Base-by-base conservation (phyloP, 2,329 filamentous ascomycete species). In the Diaporthe nobilis region DNA sequence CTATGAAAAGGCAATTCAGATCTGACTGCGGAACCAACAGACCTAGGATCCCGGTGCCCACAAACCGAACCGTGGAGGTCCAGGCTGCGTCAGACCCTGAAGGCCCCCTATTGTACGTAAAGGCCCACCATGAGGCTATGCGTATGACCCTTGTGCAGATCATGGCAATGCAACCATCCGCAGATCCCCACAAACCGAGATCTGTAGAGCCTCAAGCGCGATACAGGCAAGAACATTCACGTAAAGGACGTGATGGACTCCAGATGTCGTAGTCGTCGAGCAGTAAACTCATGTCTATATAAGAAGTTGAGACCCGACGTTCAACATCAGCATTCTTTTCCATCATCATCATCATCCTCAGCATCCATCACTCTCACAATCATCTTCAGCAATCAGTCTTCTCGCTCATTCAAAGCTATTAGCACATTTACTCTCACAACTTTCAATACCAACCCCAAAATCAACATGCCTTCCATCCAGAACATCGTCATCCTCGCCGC, bases 161-260 rank as follows among this genome's bases (percentile, higher is more conserved):
- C 60, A 44, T 65, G 60, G 60, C 60, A 47, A 65, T 65, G 60
- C 39, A 65, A 65, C 39, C 60, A 47, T 47, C 60, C 60, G 60
- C 22, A 47, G n/a, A 22, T 10, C 39, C 60, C 60, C 60, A 65
- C 60, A 47, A 65, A 44, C 60, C 60, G 60, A 65, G 15, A 44
- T 65, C 39, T 47, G 39, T 25, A 65, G 39, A 65, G 60, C 60
- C 39, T 65, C 60, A 47, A 28, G 4, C 25, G 13, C n/a, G 31
- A 20, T 17, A 47, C 39, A 44, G 13, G 12, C 8, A 28, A 17
- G 22, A 17, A 28, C 22, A 20, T 25, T 20, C 13, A 61, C 22
- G 13, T 8, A 25, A 44, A 22, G 25, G 39, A 17, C 2, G 3
- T 8, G 20, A 12, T 22, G 15, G 25, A 47, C 25, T 22, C 34